Base-by-base conservation (phyloP, 192 early-diverging fungal genomes). In the Pilaira anomala region DNA sequence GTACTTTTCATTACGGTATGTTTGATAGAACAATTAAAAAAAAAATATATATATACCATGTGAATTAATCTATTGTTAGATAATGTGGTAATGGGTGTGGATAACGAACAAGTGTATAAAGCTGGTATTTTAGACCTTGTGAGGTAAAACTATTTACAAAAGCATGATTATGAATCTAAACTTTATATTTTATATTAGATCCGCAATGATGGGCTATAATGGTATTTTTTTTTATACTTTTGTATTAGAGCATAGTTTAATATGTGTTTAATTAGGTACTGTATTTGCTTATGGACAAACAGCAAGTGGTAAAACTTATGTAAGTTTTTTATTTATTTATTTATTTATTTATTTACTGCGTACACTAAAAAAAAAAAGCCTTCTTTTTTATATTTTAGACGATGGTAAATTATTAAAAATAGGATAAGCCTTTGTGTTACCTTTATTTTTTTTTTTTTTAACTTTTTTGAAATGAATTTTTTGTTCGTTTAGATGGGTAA, bases 261-360 rank as follows among this genome's bases (percentile, higher is more conserved):
- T n/a, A 56, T 33, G 11, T 39, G 8, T 56, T 1, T 41, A 4
- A 3, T 40, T 22, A 57, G 55, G 55, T 7, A 57, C 55, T 25
- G 55, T 57, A 1, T 98, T 98, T 83, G 95, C 97, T 5, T 98
- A 98, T 77, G 97, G 97, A 12, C 95, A 98, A 73, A 99, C 97
- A n/a, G 90, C 94, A 7, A 91, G 89, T 9, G 97, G 97, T 50
- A 99, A 99, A 70, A 98, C 97, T 44, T 85, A 83, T 75, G 83
- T 84, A 78, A 62, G 78, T 57, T 28, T 1, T 19, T 18, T 50
- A 25, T 39, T 51, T 6, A 39, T 39, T 11, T 21, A 18, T 28
- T 22, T 12, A 18, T 44, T n/a, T n/a, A n/a, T n/a, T n/a, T n/a
- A n/a, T 18, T 46, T 48, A 33, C 25, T 49, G 9, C 16, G 16